A percentile compares a stretch with the other conserved stretches of the same genome.
phyloP scores from a whole-genome alignment of 2,329 filamentous ascomycete species.

The Elsinoe perseae region DNA sequence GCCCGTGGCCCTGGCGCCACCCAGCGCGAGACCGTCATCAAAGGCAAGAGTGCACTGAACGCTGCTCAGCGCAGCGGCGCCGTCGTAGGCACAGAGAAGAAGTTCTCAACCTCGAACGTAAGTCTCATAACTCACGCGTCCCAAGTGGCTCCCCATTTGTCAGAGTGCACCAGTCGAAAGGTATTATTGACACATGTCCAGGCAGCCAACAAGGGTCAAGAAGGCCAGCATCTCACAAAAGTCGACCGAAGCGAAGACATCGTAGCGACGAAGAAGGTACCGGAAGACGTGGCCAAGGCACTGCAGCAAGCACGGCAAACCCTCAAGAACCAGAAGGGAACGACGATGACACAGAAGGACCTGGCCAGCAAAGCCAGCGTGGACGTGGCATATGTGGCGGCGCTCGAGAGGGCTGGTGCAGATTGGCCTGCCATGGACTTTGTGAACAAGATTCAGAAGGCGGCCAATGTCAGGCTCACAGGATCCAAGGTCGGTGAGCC shows the following conservation, averaged over 20 bases:
- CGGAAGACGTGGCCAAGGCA: slow-evolving; percentile 68
- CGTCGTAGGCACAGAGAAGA: slow-evolving; percentile 85
- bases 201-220: slow-evolving; percentile 36
- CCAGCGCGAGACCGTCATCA: slow-evolving; percentile 78
- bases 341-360: slow-evolving; percentile 79
- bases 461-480: slow-evolving; percentile 32
- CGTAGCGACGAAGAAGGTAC: slow-evolving; percentile 90
- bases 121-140: slow-evolving; percentile 32
- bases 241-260: slow-evolving; percentile 97
- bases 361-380: slow-evolving; percentile 84
- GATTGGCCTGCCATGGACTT: slow-evolving; percentile 80
- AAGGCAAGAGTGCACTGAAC: slow-evolving; percentile 76
- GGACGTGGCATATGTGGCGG: slow-evolving; percentile 67
- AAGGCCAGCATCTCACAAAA: slow-evolving; percentile 95
- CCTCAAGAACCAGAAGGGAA: slow-evolving; percentile 67
- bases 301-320: slow-evolving; percentile 73
- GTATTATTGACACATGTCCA: slow-evolving; percentile 16
- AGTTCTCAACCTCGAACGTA: slow-evolving; percentile 74
- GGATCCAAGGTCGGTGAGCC: slow-evolving; percentile 61
- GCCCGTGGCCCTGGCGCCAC: slow-evolving; percentile 58
- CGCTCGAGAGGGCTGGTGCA: slow-evolving; percentile 73
- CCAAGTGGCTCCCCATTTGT: neutral
- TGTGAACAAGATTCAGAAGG: slow-evolving; percentile 72
- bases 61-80: slow-evolving; percentile 75
- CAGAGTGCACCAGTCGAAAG: slow-evolving; percentile 32